A percentile compares a stretch with the other conserved stretches of the same genome.
These are phyloP conservation scores for Chrysoporthe deuterocubensis DNA, from an alignment of 2,329 filamentous ascomycete genomes.

Conservation along the genomic window DNA sequence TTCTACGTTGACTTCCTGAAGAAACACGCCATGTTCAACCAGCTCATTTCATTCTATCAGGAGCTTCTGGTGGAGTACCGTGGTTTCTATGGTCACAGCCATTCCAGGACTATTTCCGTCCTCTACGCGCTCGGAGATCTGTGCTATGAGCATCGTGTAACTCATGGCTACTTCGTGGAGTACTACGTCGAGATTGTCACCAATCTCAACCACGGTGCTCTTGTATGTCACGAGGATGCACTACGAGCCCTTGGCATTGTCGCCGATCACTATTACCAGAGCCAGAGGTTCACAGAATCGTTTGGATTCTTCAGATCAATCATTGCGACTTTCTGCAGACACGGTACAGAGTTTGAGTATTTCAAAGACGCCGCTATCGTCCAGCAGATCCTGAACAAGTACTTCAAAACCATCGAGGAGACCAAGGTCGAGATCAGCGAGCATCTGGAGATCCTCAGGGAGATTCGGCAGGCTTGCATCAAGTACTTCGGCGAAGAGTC, in stretches of 20 bases:
- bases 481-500: slow-evolving; percentile 7
- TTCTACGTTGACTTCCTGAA: slow-evolving; percentile 4
- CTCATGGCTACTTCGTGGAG: slow-evolving; percentile 14
- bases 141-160: slow-evolving; percentile 1
- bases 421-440: slow-evolving; percentile 8
- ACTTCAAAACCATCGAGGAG: slow-evolving; percentile 13
- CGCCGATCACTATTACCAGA: slow-evolving; percentile 14
- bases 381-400: slow-evolving; percentile 2
- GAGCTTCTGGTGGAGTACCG: slow-evolving; percentile 11
- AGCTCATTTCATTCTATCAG: slow-evolving; percentile 13
- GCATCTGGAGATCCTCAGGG: slow-evolving; percentile 9
- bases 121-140: slow-evolving; percentile 9
- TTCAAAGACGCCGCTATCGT: slow-evolving; percentile 2
- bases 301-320: slow-evolving; percentile 6
- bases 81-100: slow-evolving; percentile 5
- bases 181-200: slow-evolving; percentile 13
- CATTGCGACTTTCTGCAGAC: slow-evolving; percentile 11
- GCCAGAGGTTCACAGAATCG: slow-evolving; percentile 7
- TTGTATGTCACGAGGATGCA: slow-evolving; percentile 11
- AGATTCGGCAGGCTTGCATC: slow-evolving; percentile 8
- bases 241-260: slow-evolving; percentile 7
- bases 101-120: slow-evolving; percentile 1
- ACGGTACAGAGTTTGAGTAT: background rate
- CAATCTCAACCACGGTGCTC: slow-evolving; percentile 6
- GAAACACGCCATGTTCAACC: slow-evolving; percentile 8